Conservation (phyloP, 768 basidiomycete species). For the Trametes cubensis region DNA sequence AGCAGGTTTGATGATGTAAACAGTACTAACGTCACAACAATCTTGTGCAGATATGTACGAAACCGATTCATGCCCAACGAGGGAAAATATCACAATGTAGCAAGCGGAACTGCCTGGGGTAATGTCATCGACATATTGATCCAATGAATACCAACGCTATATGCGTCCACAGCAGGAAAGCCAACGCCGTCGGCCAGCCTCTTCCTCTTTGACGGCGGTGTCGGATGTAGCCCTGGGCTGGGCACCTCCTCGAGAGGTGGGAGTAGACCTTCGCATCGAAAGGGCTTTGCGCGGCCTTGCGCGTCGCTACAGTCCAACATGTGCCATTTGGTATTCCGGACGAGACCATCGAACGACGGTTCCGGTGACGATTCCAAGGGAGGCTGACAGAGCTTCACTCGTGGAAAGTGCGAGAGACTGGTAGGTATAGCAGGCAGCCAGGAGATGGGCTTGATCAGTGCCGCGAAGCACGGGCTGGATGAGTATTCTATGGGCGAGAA, state of each 20-base stretch:
- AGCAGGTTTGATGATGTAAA: neutral
- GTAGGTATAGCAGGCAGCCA: conserved; percentile 18
- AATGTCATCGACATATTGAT: conserved; percentile 13
- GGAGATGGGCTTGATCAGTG: conserved; percentile 19
- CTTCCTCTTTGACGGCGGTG: neutral
- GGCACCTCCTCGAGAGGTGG: conserved; percentile 2
- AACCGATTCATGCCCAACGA: no score
- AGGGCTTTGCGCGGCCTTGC: conserved; percentile 10
- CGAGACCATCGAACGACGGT: conserved; percentile 6
- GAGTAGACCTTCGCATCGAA: conserved; percentile 15
- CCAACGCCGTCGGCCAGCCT: conserved; percentile 13
- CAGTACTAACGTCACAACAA: no score
- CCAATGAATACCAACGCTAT: conserved; percentile 20
- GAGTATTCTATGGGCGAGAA: conserved; percentile 17
- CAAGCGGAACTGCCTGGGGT: conserved; percentile 17
- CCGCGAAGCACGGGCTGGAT: conserved; percentile 15
- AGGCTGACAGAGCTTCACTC: conserved; percentile 19
- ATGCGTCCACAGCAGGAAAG: conserved; percentile 19
- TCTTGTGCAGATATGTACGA: no score
- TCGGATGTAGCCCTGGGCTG: neutral
- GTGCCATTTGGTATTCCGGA: conserved; percentile 13
- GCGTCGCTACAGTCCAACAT: conserved; percentile 3
- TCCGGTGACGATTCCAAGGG: conserved; percentile 11
- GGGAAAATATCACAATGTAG: conserved; percentile 1
- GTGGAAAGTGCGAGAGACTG: conserved; percentile 15